These are phyloP conservation scores for Lagenaria siceraria DNA, from an alignment of 306 rosid genomes.

Conservation along the genomic window DNA sequence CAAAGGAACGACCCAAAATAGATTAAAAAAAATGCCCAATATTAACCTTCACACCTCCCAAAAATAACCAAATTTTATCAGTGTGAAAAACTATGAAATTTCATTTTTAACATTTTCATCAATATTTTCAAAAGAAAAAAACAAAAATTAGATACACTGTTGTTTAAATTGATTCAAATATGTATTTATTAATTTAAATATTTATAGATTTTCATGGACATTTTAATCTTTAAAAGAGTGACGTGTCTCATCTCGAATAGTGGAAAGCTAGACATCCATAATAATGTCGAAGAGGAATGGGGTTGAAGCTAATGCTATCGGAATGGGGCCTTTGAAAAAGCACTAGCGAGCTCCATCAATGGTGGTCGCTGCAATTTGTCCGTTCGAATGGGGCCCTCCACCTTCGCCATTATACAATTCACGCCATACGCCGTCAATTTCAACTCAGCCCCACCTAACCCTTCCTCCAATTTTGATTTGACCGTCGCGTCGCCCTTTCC, in stretches of 20 bases:
- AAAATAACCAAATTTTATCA: too few relatives aligned
- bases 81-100: too few relatives aligned
- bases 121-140: too few relatives aligned
- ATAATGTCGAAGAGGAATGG: not conserved
- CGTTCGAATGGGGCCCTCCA: not conserved
- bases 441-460: not conserved
- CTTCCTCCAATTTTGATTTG: not conserved
- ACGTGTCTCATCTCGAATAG: not conserved
- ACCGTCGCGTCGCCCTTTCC: not conserved
- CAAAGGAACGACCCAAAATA: too few relatives aligned
- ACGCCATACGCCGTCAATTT: slow-evolving; percentile 2
- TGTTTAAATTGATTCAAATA: too few relatives aligned
- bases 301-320: not conserved
- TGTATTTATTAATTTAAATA: too few relatives aligned
- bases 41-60: too few relatives aligned
- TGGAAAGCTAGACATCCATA: not conserved
- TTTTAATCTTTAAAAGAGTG: too few relatives aligned
- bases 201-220: too few relatives aligned
- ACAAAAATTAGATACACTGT: too few relatives aligned
- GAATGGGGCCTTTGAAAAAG: not conserved
- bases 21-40: too few relatives aligned
- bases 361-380: not conserved
- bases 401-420: not conserved
- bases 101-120: too few relatives aligned
- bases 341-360: not conserved